Evolutionary conservation across 805 yeast genomes (phyloP), one percentile per base, ranked within the genome.

Genomic region (Hyphopichia homilentoma): DNA sequence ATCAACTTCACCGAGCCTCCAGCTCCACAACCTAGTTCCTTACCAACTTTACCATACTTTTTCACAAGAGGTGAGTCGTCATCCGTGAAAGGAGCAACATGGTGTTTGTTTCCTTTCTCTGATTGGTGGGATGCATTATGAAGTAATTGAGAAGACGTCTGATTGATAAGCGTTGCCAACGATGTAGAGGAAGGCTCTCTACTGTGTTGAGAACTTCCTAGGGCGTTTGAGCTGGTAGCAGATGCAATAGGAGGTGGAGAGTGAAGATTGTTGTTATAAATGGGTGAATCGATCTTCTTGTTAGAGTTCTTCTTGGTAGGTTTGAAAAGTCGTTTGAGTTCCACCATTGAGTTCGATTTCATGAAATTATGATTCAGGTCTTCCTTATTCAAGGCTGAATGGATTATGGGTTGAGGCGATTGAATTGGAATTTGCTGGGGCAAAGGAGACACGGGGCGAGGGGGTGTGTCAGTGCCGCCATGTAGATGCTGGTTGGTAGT

Each of bases 1-100:
- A 86, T 81, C 30, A 88, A 66, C 48, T 79, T 78, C 21, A 89
- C 97, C 11, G 82, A 74, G 4, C 97, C 97, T 30, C 97, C 97
- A 2, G 96, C 96, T 33, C 97, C 97, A 14, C 93, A 93, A 34
- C 96, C 97, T 29, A 89, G 68, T 37, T 77, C 84, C 40, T 87
- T 90, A 33, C 95, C 95, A 34, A 83, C 79, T 53, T 81, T 84
- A 32, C 82, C 76, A 56, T 87, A 88, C 44, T 88, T 67, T 50
- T 82, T 86, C 25, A 83, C 76, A 44, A 81, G 80, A 1, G 89
- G 88, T 47, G 52, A 53, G 23, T 58, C 54, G 36, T 55, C 62
- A 42, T 64, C 63, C 8, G 65, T 59, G 32, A 36, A 56, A 5
- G 63, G 61, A 17, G 30, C 21, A 51, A 58, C 32, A 72, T 70